Conservation (phyloP, 495 filamentous ascomycete species). For the Hamigera avellanea region DNA sequence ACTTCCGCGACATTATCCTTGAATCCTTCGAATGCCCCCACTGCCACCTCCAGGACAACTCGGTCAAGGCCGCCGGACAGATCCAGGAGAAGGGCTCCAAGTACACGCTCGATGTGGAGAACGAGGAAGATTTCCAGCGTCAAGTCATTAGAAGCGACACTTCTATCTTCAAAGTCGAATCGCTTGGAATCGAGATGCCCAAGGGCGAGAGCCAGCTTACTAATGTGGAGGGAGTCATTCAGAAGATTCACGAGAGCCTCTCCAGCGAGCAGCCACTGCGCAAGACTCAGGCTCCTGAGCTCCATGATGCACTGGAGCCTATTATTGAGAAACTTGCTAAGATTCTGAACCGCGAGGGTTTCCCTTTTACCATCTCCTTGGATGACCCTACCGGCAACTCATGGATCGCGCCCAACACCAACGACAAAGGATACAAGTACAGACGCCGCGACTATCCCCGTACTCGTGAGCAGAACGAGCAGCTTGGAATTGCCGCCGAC, state of each 20-base stretch:
- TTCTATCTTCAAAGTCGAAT: conserved; percentile 66
- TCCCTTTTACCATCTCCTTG: conserved; percentile 77
- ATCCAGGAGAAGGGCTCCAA: conserved; percentile 82
- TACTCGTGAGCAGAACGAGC: conserved; percentile 73
- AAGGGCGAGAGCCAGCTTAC: conserved; percentile 79
- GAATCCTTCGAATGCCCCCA: conserved; percentile 91
- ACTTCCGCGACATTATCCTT: conserved; percentile 91
- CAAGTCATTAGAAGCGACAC: conserved; percentile 88
- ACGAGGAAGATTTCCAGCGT: conserved; percentile 61
- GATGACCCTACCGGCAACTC: conserved; percentile 96
- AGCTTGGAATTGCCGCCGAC: conserved; percentile 54
- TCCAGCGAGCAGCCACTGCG: conserved; percentile 62
- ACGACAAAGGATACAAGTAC: conserved; percentile 66
- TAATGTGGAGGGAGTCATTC: conserved; percentile 81
- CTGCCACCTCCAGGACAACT: conserved; percentile 80
- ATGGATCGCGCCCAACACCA: conserved; percentile 80
- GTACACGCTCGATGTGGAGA: conserved; percentile 62
- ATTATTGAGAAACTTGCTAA: conserved; percentile 57
- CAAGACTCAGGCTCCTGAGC: conserved; percentile 60
- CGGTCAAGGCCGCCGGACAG: conserved; percentile 78
- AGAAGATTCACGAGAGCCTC: conserved; percentile 63
- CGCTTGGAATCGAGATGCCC: conserved; percentile 85
- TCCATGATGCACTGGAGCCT: conserved; percentile 60
- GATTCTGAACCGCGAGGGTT: conserved; percentile 61
- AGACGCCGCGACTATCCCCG: conserved; percentile 67